Evolutionary conservation across 2,329 filamentous ascomycete species (phyloP), one percentile per base, ranked within the genome.

Genomic region (Sporothrix luriei): DNA sequence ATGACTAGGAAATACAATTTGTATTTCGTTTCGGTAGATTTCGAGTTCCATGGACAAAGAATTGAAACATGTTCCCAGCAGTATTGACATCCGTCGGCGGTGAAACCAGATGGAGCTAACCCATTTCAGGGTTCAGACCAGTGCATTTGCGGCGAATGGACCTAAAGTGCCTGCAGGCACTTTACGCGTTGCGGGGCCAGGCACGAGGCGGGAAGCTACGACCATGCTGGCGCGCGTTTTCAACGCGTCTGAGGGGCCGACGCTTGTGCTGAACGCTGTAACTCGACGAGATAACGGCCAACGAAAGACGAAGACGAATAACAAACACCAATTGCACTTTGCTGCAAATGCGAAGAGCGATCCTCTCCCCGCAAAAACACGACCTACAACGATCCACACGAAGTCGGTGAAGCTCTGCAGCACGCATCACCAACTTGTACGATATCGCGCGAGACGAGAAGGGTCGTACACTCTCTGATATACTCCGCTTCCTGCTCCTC

Each of bases 111-210:
- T 40, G 33, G 21, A 24, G 24, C 54, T 57, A 64, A 21, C 21
- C 43, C 43, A n/a, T n/a, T 64, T 64, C 16, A 13, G 61, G 2
- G 61, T 16, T 3, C 10, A 33, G 43, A 48, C 61, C 24, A 64
- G 43, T 64, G 43, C 61, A 33, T 64, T 64, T 64, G 43, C 61
- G 43, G 61, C 52, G 38, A 46, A 16, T 26, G 13, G 24, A 16
- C 38, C 11, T 26, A 40, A 10, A 40, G 68, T 70, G 70, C 68
- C 66, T 74, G 73, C 72, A 71, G 62, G 55, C 73, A 73, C 73
- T 74, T 33, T 72, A 74, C 48, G 68, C 68, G 68, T 70, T 70
- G 68, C 54, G 68, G 68, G 54, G 55, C 21, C 48, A 51, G 38
- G 24, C 33, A 64, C 55, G 24, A 49, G 43, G 67, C 40, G 38